Evolutionary conservation across 208 protist genomes (phyloP).

Genomic region (Entamoeba moshkovskii): DNA sequence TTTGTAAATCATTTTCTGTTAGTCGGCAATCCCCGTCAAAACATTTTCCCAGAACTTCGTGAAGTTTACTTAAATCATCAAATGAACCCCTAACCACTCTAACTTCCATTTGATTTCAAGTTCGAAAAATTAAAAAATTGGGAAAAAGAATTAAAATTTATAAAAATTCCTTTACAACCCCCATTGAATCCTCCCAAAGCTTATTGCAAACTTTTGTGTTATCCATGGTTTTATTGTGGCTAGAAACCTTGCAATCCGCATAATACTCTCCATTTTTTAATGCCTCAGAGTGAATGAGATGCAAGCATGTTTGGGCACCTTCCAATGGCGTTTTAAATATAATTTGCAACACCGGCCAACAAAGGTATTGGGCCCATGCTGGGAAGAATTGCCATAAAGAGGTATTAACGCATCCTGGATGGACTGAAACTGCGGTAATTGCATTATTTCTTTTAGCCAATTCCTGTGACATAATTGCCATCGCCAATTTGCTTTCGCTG

Average conservation of each 20-base stretch:
- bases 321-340: neutral
- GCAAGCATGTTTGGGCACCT: neutral
- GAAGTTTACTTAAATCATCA: no score
- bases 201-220: neutral
- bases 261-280: neutral
- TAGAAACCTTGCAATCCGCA: neutral
- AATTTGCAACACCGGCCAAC: neutral
- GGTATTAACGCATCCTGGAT: neutral
- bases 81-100: no score
- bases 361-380: neutral
- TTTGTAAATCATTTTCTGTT: no score
- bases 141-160: neutral
- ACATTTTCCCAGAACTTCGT: no score
- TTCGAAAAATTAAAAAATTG: no score
- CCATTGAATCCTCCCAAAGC: neutral
- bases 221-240: neutral
- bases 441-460: neutral
- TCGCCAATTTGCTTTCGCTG: neutral
- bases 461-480: neutral
- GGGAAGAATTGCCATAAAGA: neutral
- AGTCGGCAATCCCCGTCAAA: no score
- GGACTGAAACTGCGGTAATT: neutral
- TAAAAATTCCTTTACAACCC: neutral
- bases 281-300: neutral
- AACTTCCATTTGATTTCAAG: no score